phyloP scores from a whole-genome alignment of 2,329 filamentous ascomycete species.

The Aspergillus sp. region DNA sequence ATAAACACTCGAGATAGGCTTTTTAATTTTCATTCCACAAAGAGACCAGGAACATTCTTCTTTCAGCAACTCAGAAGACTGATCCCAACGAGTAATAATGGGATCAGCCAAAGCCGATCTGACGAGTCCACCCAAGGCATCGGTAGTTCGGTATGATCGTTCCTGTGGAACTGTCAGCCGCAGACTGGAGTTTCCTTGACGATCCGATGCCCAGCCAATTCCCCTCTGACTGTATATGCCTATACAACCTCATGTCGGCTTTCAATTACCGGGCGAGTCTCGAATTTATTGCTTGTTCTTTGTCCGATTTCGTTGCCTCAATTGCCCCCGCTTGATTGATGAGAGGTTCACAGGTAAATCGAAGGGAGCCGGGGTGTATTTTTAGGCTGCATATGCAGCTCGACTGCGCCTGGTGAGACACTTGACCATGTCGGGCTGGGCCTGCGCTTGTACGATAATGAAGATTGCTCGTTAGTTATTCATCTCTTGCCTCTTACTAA shows the following conservation, averaged over 20 bases:
- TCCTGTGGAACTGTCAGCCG: background rate
- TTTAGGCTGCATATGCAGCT: slow-evolving; percentile 6
- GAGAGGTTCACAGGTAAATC: background rate
- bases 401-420: slow-evolving; percentile 2
- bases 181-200: background rate
- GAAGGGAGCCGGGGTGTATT: background rate
- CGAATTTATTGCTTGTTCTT: background rate
- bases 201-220: background rate
- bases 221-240: background rate
- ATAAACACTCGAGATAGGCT: background rate
- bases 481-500: background rate
- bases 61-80: background rate
- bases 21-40: background rate
- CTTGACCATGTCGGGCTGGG: slow-evolving; percentile 1
- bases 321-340: background rate
- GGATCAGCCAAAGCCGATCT: background rate
- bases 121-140: background rate
- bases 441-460: background rate
- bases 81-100: background rate
- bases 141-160: background rate
- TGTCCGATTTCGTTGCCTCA: background rate
- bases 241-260: background rate
- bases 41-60: background rate
- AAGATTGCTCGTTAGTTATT: background rate
- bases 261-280: background rate